Base-by-base conservation (phyloP, 1,139 yeast species). In the Kodamaea suecica region DNA sequence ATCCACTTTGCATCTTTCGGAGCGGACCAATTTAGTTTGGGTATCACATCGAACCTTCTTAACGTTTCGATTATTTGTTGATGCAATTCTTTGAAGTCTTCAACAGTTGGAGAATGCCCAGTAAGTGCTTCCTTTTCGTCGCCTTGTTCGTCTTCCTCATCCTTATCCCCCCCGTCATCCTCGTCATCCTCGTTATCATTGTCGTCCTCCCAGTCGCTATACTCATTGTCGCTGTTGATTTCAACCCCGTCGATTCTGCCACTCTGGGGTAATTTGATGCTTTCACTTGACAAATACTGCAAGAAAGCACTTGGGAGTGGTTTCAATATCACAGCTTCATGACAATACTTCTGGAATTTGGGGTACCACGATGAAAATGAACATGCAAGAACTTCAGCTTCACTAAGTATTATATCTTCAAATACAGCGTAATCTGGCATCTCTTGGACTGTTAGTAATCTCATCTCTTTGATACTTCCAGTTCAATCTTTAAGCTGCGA, bases 1-100 rank as follows among this genome's bases (percentile, higher is more conserved):
- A 92, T 90, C 98, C 98, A 92, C 1, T 79, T 74, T 5, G 97
- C 87, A 59, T 92, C 99, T 50, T 81, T 83, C 1, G 99, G 98
- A 1, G 96, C 84, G 1, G 97, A 86, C 98, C 98, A 92, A 63
- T 92, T 92, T 46, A 92, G 66, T 52, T 92, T 92, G 1, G 97
- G 97, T 2, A 86, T 70, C 5, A 88, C 88, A 1, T 78, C 50
- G 63, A 73, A 41, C 62, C 71, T 20, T 36, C 40, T 24, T 67
- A 80, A 19, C 3, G 66, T 55, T 0, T 50, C 42, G 23, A 60
- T 60, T 16, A 92, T 67, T 35, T 66, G 50, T 0, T 61, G 50
- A 49, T 88, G 95, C 16, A 88, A 61, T 1, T 72, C 78, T 6
- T 61, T 59, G 49, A 90, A 90, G 19, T 63, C 61, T 5, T 44